Base-by-base conservation (phyloP, 768 basidiomycete genomes). In the Lentinus brumalis region DNA sequence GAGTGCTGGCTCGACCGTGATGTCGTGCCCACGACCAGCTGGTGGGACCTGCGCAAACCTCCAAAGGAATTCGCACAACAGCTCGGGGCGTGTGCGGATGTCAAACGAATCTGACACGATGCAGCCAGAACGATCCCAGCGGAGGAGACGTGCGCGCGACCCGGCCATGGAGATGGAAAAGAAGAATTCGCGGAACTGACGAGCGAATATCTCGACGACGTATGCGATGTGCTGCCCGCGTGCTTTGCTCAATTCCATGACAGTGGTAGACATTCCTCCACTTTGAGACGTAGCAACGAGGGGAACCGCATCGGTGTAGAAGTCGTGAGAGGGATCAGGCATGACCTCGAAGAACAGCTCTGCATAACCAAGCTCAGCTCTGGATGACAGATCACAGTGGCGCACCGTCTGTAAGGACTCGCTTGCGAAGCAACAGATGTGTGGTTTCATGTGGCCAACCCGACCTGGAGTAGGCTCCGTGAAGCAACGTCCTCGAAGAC, bases 101-200 rank as follows among this genome's bases (percentile, higher is more conserved):
- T 73, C 62, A 63, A 78, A 75, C 0, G 56, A 30, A 21, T 60
- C 58, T 0, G 75, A 65, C 3, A 76, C 73, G 15, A 77, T 61
- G 5, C 62, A 68, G 4, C 73, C 78, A 2, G 73, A 59, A 4
- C 76, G 70, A 56, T 78, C 77, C 61, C 69, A 67, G 2, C 69
- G 69, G 21, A 78, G 62, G 29, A 78, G 53, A 1, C 76, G 72
- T 5, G 66, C 74, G 9, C 52, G 50, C 0, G 64, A 61, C n/a
- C 70, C 67, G 18, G 42, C 62, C 32, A 78, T 64, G 30, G 64
- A 66, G 41, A 77, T 46, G 0, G 72, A 63, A 63, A 77, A 76
- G 2, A 61, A 51, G 45, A 66, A 69, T 0, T 52, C 59, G 5
- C 76, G 73, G 41, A 71, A 67, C 53, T 76, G 77, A 9, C 67